Evolutionary conservation across 2,329 filamentous ascomycete species (phyloP), one percentile per base, ranked within the genome.

Genomic region (Colletotrichum truncatum): DNA sequence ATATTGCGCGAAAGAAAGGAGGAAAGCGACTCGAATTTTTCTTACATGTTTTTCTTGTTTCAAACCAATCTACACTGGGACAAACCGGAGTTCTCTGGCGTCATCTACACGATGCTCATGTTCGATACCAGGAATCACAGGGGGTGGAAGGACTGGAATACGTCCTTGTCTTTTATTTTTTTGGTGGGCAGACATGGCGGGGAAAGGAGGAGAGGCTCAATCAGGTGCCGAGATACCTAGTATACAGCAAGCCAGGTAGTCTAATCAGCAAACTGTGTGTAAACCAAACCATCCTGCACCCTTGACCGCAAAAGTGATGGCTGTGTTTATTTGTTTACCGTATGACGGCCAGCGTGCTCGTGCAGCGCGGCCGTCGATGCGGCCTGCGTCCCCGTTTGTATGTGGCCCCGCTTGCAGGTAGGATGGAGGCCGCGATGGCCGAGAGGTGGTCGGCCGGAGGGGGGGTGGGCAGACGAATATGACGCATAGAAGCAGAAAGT

Each of bases 121-220:
- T 66, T 66, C 64, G 64, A 66, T 66, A 66, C 64, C 64, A 66
- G 64, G 59, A 59, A 66, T 51, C 58, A 56, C 26, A 49, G 52
- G 43, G 57, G 49, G 54, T 57, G 49, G 48, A 39, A 53, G 52
- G 45, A 28, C 36, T 43, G 36, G 57, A 55, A 63, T 45, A 49
- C 12, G 41, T 43, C 45, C 43, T 66, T 26, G 12, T 55, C 30
- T 65, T 46, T 52, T 18, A 36, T n/a, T 49, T 34, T 49, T 46
- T 46, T 25, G 43, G 43, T 23, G 43, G 12, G 39, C 6, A 34
- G 32, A 43, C 12, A 5, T 8, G 14, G 34, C 7, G 28, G 53
- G 26, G 34, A 18, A 18, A 26, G 12, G 25, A 46, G 25, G 25
- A 39, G 32, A 23, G 26, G 21, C 36, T 45, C 41, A 30, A 51